phyloP scores from a whole-genome alignment of 306 rosid species.

The Castanea mollissima region DNA sequence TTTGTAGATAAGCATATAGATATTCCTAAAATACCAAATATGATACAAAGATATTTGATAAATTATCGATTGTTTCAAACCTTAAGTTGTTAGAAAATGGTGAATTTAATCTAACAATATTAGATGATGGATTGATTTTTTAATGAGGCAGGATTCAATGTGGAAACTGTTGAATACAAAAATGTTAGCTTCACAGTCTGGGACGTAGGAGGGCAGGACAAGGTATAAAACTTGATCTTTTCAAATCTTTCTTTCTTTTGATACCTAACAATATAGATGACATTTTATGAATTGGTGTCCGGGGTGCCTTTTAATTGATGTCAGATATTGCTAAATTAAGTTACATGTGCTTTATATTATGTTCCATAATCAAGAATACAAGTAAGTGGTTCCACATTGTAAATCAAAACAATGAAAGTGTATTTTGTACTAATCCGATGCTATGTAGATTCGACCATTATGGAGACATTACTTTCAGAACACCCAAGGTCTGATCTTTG shows the following conservation, averaged over 20 bases:
- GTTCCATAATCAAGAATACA: background rate
- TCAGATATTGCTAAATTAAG: background rate
- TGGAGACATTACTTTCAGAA: constrained; percentile 96
- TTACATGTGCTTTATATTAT: background rate
- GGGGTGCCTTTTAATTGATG: background rate
- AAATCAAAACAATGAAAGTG: background rate
- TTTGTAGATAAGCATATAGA: background rate
- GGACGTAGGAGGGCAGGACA: constrained; percentile 97
- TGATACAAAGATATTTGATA: background rate
- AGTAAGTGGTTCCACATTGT: background rate
- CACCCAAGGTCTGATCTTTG: constrained; percentile 82
- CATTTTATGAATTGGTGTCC: background rate
- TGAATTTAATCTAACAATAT: background rate
- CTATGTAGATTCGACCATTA: constrained; percentile 70
- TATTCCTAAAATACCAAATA: background rate
- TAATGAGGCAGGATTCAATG: constrained; percentile 68
- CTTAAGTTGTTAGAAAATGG: no score
- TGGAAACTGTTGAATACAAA: constrained; percentile 87
- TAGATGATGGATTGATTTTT: background rate
- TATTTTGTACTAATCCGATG: background rate
- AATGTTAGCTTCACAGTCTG: constrained; percentile 89
- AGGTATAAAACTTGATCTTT: constrained; percentile 36
- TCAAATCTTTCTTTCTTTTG: background rate
- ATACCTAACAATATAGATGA: background rate
- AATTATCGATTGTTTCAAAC: no score